These are phyloP conservation scores for Dacryopinax spathularia DNA, from an alignment of 768 basidiomycete species.

Conservation along the genomic window DNA sequence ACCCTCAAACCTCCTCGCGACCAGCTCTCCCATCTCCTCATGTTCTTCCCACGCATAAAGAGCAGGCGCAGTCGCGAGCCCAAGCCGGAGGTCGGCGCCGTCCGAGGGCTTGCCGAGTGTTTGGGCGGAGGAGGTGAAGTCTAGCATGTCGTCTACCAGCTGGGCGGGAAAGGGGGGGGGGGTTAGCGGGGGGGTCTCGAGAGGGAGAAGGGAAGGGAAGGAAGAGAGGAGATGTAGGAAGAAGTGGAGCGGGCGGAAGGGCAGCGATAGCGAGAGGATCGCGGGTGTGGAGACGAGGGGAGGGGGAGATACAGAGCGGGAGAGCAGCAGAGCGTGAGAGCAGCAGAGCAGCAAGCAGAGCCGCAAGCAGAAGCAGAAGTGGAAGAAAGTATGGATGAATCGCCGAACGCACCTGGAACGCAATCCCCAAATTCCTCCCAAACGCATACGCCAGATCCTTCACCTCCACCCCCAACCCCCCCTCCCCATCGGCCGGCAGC, in stretches of 20 bases:
- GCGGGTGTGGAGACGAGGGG: too few relatives aligned
- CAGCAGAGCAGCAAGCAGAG: background rate
- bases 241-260: too few relatives aligned
- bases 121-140: slow-evolving; percentile 66
- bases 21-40: slow-evolving; percentile 52
- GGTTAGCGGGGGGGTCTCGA: background rate
- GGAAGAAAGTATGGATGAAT: background rate
- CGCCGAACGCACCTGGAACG: slow-evolving; percentile 79
- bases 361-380: background rate
- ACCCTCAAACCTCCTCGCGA: slow-evolving; percentile 59
- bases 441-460: slow-evolving; percentile 86
- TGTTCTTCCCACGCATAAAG: slow-evolving; percentile 79
- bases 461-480: slow-evolving; percentile 40
- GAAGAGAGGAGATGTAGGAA: too few relatives aligned
- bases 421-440: slow-evolving; percentile 78
- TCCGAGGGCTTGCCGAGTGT: slow-evolving; percentile 77
- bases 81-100: slow-evolving; percentile 68
- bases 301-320: too few relatives aligned
- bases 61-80: slow-evolving; percentile 73
- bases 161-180: slow-evolving; percentile 23
- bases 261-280: too few relatives aligned
- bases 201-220: background rate
- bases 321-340: too few relatives aligned
- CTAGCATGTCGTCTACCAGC: slow-evolving; percentile 92
- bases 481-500: slow-evolving; percentile 32